Percentiles rank a stretch among this genome's conserved stretches.
Evolutionary conservation across 371 early-diverging fungal species (phyloP).

Genomic region (Haplosporangium sp.): DNA sequence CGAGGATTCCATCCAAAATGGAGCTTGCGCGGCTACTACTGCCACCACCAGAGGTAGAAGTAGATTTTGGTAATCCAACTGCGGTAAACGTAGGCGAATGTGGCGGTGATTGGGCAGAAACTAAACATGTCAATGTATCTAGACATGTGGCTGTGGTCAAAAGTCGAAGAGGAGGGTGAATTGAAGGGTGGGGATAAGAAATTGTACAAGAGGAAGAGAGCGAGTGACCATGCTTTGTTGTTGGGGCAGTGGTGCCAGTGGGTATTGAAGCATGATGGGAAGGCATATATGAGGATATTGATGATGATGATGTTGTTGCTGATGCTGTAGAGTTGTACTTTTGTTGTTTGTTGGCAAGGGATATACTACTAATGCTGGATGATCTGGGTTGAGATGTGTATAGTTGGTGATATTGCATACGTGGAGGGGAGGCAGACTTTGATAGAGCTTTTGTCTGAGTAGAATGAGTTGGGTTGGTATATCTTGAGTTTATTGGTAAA

Average conservation of each 20-base stretch:
- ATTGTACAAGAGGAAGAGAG: constrained; percentile 18
- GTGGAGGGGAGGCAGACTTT: constrained; percentile 22
- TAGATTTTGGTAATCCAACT: constrained; percentile 31
- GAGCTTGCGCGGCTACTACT: constrained; percentile 39
- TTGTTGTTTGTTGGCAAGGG: neutral
- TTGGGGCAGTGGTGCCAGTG: neutral
- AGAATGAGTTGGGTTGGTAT: neutral
- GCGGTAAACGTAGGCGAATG: constrained; percentile 49
- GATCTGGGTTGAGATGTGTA: constrained; percentile 25
- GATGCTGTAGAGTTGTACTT: neutral
- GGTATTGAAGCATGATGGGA: neutral
- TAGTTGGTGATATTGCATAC: constrained; percentile 10
- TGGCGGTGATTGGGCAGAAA: constrained; percentile 54
- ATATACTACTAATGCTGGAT: neutral
- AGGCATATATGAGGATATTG: neutral
- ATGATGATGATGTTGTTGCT: constrained; percentile 12
- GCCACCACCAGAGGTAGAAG: constrained; percentile 13
- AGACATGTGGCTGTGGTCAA: constrained; percentile 49
- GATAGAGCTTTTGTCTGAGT: constrained; percentile 14
- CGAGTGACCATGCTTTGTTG: constrained; percentile 24
- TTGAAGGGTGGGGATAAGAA: constrained; percentile 32
- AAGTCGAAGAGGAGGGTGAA: constrained; percentile 48
- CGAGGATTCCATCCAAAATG: constrained; percentile 51
- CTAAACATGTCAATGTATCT: constrained; percentile 40
- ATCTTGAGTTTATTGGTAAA: constrained; percentile 4